Base-by-base conservation (phyloP, 257 asterid genomes). In the Solanum chmielewskii region DNA sequence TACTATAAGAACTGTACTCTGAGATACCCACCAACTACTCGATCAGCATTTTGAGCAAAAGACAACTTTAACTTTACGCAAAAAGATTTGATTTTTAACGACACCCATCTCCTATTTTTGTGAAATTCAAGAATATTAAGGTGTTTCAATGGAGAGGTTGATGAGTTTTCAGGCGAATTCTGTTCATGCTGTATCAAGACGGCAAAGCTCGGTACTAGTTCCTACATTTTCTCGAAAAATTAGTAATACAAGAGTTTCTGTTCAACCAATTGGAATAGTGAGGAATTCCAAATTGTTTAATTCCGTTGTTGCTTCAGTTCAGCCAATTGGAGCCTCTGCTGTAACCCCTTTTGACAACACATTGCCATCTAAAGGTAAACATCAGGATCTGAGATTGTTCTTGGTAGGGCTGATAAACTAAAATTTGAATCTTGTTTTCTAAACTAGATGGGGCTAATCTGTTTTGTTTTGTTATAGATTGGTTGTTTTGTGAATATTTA, bases 291-390 rank as follows among this genome's bases (percentile, higher is more conserved):
- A 89, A 76, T 88, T 94, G 42, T 90, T 88, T 45, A 90, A 86
- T 87, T 85, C 94, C 3, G 83, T 93, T 60, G 83, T 92, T 88
- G 92, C 98, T 89, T 93, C 98, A 27, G 85, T 90, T 91, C 94
- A 92, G 86, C 97, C 98, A 23, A 16, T 91, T 68, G 96, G 89
- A 85, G 87, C 93, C 70, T 87, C 94, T 35, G 74, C 74, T 29
- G 62, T 73, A 60, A 91, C 84, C 42, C 94, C 87, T 84, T 92
- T 93, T 73, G 93, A 90, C 86, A 96, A 95, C 89, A 92, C 93
- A 11, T 92, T 93, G 66, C 98, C 98, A 68, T 93, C 98, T 87
- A 92, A 92, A 87, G 96, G 99, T 96, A 88, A 83, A 18, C 41
- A 47, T 29, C 71, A 70, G 52, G 21, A 62, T 85, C 78, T 41